Evolutionary conservation across 169 alveolate genomes (phyloP).

Genomic region (Eimeria acervulina): DNA sequence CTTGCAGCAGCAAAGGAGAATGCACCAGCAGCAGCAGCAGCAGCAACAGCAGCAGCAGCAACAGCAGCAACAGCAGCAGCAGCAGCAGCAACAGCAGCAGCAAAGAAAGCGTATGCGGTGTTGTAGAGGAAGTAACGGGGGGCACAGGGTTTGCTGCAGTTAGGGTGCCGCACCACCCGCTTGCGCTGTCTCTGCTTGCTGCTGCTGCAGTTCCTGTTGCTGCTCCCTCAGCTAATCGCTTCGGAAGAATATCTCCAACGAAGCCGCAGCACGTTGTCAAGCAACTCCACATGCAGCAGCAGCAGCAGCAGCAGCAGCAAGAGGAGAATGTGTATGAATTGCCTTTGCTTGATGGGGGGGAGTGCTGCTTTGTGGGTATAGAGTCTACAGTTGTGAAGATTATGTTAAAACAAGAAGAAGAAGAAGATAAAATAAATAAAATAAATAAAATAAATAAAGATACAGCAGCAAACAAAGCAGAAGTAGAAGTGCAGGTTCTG

Average conservation of each 20-base stretch:
- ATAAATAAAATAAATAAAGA: neutral
- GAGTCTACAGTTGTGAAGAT: slow-evolving; percentile 72
- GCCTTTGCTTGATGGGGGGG: slow-evolving; percentile 38
- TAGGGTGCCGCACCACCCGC: slow-evolving; percentile 87
- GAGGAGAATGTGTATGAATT: neutral
- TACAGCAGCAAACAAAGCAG: too few relatives aligned
- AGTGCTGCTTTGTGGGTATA: slow-evolving; percentile 71
- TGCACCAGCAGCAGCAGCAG: neutral
- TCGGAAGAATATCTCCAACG: slow-evolving; percentile 95
- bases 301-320: slow-evolving; percentile 25
- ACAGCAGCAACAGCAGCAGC: neutral
- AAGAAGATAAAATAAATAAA: neutral
- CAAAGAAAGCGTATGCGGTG: neutral
- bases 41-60: neutral
- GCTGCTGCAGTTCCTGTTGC: slow-evolving; percentile 92
- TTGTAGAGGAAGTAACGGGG: neutral
- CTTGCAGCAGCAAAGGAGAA: too few relatives aligned
- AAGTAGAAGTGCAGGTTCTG: neutral
- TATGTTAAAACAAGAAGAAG: neutral
- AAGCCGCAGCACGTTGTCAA: slow-evolving; percentile 93
- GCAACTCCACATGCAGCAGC: neutral
- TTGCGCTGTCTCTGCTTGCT: slow-evolving; percentile 90
- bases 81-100: neutral
- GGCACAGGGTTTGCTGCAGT: slow-evolving; percentile 48
- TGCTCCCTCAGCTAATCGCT: slow-evolving; percentile 96